Conservation (phyloP, 2,329 filamentous ascomycete species). For the Stachybotrys echinatus region DNA sequence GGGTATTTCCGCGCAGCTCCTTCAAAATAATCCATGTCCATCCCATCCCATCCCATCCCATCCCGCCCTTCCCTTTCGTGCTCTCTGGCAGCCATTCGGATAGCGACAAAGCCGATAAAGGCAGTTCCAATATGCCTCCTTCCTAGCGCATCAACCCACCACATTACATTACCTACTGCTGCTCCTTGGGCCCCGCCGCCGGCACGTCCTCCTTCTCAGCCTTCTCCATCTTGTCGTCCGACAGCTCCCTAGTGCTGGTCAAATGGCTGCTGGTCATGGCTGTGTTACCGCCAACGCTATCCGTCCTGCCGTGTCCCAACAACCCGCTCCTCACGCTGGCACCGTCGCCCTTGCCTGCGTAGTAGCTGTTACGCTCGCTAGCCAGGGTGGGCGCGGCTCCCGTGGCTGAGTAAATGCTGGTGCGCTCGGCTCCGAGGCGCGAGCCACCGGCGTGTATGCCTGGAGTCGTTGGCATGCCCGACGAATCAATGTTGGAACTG, state of each 20-base stretch:
- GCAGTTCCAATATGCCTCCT: too few relatives aligned
- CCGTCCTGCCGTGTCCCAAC: slow-evolving; percentile 70
- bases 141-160: too few relatives aligned
- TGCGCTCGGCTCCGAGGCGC: slow-evolving; percentile 53
- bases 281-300: slow-evolving; percentile 72
- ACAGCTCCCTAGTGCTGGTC: slow-evolving; percentile 47
- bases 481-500: slow-evolving; percentile 60
- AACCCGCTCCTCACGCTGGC: slow-evolving; percentile 75
- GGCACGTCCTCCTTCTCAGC: slow-evolving; percentile 22
- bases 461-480: slow-evolving; percentile 37
- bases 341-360: slow-evolving; percentile 65
- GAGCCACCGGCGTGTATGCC: slow-evolving; percentile 48
- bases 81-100: too few relatives aligned
- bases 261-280: slow-evolving; percentile 59
- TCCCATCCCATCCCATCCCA: not conserved
- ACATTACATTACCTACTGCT: too few relatives aligned
- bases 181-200: slow-evolving; percentile 9
- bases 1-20: not conserved
- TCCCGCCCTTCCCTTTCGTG: too few relatives aligned
- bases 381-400: slow-evolving; percentile 60
- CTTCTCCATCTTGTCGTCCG: slow-evolving; percentile 26
- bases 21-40: not conserved
- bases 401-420: slow-evolving; percentile 75
- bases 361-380: slow-evolving; percentile 77
- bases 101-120: too few relatives aligned